These are phyloP conservation scores for Diaporthe nobilis DNA, from an alignment of 2,329 filamentous ascomycete species.

Conservation along the genomic window DNA sequence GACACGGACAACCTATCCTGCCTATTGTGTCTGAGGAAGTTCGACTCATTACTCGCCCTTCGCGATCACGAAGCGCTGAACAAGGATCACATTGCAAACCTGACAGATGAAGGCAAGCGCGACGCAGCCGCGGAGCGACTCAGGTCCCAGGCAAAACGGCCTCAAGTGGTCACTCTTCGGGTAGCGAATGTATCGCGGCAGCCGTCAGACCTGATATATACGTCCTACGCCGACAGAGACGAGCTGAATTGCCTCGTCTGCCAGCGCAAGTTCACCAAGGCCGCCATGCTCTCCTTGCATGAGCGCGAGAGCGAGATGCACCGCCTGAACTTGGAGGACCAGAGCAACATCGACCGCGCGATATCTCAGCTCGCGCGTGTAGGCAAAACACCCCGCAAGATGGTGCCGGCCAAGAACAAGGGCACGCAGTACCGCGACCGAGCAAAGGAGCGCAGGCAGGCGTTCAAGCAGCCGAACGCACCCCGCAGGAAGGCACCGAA, in stretches of 20 bases:
- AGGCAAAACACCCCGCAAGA: conserved; percentile 52
- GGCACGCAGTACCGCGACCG: conserved; percentile 72
- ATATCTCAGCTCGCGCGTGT: conserved; percentile 46
- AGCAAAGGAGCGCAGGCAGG: conserved; percentile 75
- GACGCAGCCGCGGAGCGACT: conserved; percentile 45
- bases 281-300: conserved; percentile 58
- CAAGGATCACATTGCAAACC: conserved; percentile 63
- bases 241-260: conserved; percentile 58
- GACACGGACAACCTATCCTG: conserved; percentile 64
- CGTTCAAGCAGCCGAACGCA: conserved; percentile 69
- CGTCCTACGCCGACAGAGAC: conserved; percentile 69
- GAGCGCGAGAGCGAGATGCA: conserved; percentile 62
- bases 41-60: conserved; percentile 67
- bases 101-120: conserved; percentile 44
- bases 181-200: conserved; percentile 44
- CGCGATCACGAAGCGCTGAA: conserved; percentile 72
- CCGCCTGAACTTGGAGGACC: conserved; percentile 50
- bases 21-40: conserved; percentile 72
- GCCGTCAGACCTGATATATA: conserved; percentile 57
- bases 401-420: conserved; percentile 43
- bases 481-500: conserved; percentile 60
- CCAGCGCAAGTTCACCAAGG: conserved; percentile 57
- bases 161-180: conserved; percentile 47
- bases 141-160: conserved; percentile 44
- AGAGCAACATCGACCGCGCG: conserved; percentile 49